Percentiles rank a stretch among this genome's conserved stretches.
These are phyloP conservation scores for Hyaloscypha finlandica DNA, from an alignment of 495 filamentous ascomycete species.

Conservation along the genomic window DNA sequence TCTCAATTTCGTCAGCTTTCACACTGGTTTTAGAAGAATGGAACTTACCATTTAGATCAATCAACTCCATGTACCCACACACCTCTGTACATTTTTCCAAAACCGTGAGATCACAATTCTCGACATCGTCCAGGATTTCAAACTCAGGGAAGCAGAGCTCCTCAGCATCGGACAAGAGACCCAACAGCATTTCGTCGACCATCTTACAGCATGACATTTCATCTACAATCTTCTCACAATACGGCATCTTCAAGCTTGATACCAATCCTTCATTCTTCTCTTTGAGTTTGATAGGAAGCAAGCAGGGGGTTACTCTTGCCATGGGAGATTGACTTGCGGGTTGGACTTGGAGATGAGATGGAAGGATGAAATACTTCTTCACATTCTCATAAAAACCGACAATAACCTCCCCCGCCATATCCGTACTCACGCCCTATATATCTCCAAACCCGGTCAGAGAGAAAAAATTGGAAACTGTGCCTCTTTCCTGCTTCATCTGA, in stretches of 20 bases:
- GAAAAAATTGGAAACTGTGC: neutral
- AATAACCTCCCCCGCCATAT: neutral
- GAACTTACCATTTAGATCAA: constrained; percentile 6
- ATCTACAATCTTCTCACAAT: neutral
- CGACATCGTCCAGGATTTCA: neutral
- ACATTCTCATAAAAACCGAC: neutral
- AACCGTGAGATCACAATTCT: neutral
- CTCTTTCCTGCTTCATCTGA: neutral
- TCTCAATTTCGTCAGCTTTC: no score
- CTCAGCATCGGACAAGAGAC: neutral
- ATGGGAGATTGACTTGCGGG: neutral
- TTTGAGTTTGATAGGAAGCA: no score
- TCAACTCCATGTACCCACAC: constrained; percentile 6
- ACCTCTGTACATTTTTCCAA: neutral
- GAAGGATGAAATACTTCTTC: neutral
- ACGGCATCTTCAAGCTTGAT: neutral
- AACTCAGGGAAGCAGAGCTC: neutral
- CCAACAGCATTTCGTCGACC: neutral
- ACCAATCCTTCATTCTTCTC: neutral
- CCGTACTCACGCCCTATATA: neutral
- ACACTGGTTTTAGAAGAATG: no score
- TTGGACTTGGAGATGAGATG: no score
- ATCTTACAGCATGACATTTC: neutral
- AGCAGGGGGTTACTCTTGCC: neutral
- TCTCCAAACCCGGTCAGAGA: neutral